A percentile compares a stretch with the other conserved stretches of the same genome.
These are phyloP conservation scores for Prunus armeniaca DNA, from an alignment of 306 rosid genomes.

Conservation along the genomic window DNA sequence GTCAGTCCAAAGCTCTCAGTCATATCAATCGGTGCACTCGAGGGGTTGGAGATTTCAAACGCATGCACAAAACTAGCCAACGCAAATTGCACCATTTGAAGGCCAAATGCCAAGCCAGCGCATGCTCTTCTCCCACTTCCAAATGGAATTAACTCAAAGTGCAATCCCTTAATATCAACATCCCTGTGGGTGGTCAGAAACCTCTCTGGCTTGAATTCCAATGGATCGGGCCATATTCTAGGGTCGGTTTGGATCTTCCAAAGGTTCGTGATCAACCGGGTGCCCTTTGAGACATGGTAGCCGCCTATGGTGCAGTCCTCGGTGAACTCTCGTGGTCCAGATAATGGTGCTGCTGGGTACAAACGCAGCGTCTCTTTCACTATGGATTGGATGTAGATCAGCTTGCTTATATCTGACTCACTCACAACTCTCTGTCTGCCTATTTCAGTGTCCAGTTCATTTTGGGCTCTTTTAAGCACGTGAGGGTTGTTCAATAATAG, in stretches of 20 bases:
- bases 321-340: slow-evolving; percentile 22
- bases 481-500: slow-evolving; percentile 21
- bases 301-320: slow-evolving; percentile 47
- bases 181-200: slow-evolving; percentile 14
- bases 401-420: slow-evolving; percentile 15
- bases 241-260: slow-evolving; percentile 46
- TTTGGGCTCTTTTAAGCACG: neutral
- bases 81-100: no score
- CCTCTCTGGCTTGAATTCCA: slow-evolving; percentile 51
- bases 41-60: no score
- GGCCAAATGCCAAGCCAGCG: no score
- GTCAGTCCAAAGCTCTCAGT: no score
- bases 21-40: no score
- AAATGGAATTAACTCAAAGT: no score
- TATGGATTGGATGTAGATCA: slow-evolving; percentile 40
- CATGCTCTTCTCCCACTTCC: no score
- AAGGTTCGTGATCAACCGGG: slow-evolving; percentile 34
- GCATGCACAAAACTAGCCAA: no score
- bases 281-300: slow-evolving; percentile 36
- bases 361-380: slow-evolving; percentile 52
- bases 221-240: slow-evolving; percentile 23
- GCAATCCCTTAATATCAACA: no score
- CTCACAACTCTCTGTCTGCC: slow-evolving; percentile 9
- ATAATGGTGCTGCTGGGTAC: slow-evolving; percentile 39
- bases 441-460: slow-evolving; percentile 16